A percentile compares a stretch with the other conserved stretches of the same genome.
Conservation (phyloP, 2,329 filamentous ascomycete genomes). For the Apiospora saccharicola region DNA sequence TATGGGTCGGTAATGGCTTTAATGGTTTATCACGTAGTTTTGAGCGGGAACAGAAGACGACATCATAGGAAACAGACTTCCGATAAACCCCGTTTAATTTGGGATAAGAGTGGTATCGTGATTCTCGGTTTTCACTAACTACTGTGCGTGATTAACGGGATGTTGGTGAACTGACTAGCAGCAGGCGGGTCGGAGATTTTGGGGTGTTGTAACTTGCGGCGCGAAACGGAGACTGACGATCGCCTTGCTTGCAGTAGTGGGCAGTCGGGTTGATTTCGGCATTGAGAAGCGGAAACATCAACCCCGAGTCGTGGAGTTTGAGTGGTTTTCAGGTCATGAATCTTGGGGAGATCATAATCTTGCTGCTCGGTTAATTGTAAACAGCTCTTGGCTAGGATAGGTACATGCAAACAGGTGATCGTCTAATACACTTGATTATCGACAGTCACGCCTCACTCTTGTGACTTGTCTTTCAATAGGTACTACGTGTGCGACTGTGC, state of each 20-base stretch:
- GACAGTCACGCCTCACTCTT: too few relatives aligned
- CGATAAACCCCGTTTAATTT: neutral
- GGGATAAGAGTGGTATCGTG: neutral
- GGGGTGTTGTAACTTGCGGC: neutral
- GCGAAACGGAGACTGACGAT: neutral
- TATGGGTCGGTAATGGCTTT: too few relatives aligned
- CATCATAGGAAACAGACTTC: neutral
- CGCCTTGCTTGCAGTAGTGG: neutral
- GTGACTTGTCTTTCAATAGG: neutral
- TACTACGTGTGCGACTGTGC: neutral
- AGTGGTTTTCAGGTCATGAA: neutral
- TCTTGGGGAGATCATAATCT: neutral
- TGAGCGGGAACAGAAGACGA: too few relatives aligned
- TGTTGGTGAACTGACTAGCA: conserved; percentile 1
- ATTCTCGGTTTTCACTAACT: neutral
- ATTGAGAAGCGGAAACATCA: neutral
- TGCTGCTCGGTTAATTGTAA: too few relatives aligned
- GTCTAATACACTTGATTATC: neutral
- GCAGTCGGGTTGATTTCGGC: too few relatives aligned
- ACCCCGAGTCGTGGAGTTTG: neutral
- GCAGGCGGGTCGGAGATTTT: neutral
- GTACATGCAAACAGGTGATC: too few relatives aligned
- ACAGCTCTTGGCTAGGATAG: too few relatives aligned
- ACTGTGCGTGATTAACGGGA: neutral
- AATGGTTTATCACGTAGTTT: too few relatives aligned